Base-by-base conservation (phyloP, 345 rosid species). In the Durio zibethinus region DNA sequence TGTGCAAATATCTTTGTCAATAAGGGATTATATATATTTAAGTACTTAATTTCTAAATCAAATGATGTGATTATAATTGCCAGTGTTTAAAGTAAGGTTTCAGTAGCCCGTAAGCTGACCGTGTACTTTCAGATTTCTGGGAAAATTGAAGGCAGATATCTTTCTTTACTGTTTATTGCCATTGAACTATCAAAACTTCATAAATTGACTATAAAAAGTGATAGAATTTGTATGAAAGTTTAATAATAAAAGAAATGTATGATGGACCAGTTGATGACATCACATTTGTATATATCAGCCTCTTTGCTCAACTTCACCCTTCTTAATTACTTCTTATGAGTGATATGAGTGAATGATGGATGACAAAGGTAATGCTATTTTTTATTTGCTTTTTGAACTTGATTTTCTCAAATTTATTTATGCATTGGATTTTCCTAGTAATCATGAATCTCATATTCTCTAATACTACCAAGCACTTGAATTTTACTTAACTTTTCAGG, bases 401-500 rank as follows among this genome's bases (percentile, higher is more conserved):
- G n/a, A 33, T 31, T 66, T 73, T 68, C 62, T 67, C 36, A n/a
- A 64, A 29, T 40, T 72, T 35, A 33, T 53, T 5, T 59, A 57
- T 18, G 27, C 38, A 52, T n/a, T 16, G 0, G 9, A 25, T 21
- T 33, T 14, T 42, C 4, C 29, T 31, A n/a, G 54, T 59, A 18
- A 71, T 77, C 40, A 42, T 47, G 18, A 15, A 50, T 27, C 27
- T 43, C 40, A 9, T 11, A 40, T 42, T 38, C 14, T 47, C 29
- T 6, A 62, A 48, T 68, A 40, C 15, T 73, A 47, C 25, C 42
- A 14, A 59, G n/a, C 59, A 50, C 29, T 50, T 36, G 57, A 40
- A 48, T 70, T 53, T 60, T 56, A 31, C 18, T 4, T 8, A 59
- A 62, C 59, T 73, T 16, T 80, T 57, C 89, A 95, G 99, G 90